Base-by-base conservation (phyloP, 257 asterid genomes). In the Plantago major region DNA sequence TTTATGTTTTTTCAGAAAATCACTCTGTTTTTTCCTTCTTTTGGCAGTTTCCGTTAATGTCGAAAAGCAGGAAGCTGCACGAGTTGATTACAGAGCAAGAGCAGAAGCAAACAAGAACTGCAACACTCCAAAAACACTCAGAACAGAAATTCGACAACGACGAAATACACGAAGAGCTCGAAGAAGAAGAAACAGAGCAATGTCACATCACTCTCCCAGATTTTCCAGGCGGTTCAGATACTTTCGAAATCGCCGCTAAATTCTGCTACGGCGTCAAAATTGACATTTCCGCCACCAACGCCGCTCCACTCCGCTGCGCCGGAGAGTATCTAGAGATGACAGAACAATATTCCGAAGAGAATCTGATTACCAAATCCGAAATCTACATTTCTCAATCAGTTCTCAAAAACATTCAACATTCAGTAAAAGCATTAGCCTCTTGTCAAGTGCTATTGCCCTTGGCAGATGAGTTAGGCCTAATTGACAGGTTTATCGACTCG, bases 151-250 rank as follows among this genome's bases (percentile, higher is more conserved):
- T 2, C 16, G 88, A 79, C 78, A 46, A 30, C 16, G 74, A 67
- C 46, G 84, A 71, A 73, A 77, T 74, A 4, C 40, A 33, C 67
- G 76, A 58, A 15, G 83, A 71, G 11, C 74, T 53, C 4, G 76
- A 72, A 1, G 77, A 71, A 0, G 84, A 75, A 7, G 79, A 77
- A 54, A 33, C 40, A 5, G 70, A 68, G 37, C 65, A 78, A 48
- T 79, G 77, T 62, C 94, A 79, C 78, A 83, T 89, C 81, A 55
- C 80, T 0, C 84, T 93, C 73, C 85, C 94, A 11, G 80, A 79
- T 81, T 93, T 93, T 45, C 97, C 99, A 71, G 99, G 97, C 7
- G 96, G 99, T 14, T 83, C 92, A 1, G 99, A 87, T 15, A 60
- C 95, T 10, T 87, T 93, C 55, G 97, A 89, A 74, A 62, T 83